These are phyloP conservation scores for Lodderomyces margitis DNA, from an alignment of 1,139 yeast species.

Conservation along the genomic window DNA sequence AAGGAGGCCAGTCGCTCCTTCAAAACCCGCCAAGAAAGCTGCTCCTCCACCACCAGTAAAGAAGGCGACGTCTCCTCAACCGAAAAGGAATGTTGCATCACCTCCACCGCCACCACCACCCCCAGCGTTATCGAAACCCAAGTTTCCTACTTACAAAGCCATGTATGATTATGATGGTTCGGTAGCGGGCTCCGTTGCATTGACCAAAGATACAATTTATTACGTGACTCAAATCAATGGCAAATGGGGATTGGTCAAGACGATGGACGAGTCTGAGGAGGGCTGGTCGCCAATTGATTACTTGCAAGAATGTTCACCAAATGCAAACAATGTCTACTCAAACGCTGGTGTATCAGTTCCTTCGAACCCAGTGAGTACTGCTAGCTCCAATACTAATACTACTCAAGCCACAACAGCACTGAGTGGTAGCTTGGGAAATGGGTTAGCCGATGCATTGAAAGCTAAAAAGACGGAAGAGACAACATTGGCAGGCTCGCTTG, in stretches of 20 bases:
- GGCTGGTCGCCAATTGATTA: conserved; percentile 99
- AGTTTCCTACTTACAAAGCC: conserved; percentile 79
- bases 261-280: conserved; percentile 69
- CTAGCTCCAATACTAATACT: conserved; percentile 13
- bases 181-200: conserved; percentile 77
- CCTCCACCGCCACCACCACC: conserved; percentile 57
- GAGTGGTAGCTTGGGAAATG: conserved; percentile 41
- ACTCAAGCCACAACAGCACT: conserved; percentile 14
- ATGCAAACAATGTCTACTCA: conserved; percentile 22
- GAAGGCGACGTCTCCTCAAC: conserved; percentile 32
- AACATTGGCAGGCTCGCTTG: conserved; percentile 78
- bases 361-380: conserved; percentile 13
- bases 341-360: conserved; percentile 32
- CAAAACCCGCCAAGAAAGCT: conserved; percentile 33
- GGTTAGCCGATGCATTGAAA: conserved; percentile 72
- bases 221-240: conserved; percentile 75
- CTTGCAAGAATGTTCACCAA: conserved; percentile 62
- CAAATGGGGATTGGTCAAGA: conserved; percentile 84
- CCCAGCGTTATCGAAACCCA: conserved; percentile 66
- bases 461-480: conserved; percentile 66
- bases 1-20: conserved; percentile 23
- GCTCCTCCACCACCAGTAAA: conserved; percentile 19
- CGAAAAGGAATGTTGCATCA: conserved; percentile 38
- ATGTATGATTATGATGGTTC: conserved; percentile 88
- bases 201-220: conserved; percentile 71